These are phyloP conservation scores for Fraxinus angustifolia DNA, from an alignment of 305 asterid species.

Conservation along the genomic window DNA sequence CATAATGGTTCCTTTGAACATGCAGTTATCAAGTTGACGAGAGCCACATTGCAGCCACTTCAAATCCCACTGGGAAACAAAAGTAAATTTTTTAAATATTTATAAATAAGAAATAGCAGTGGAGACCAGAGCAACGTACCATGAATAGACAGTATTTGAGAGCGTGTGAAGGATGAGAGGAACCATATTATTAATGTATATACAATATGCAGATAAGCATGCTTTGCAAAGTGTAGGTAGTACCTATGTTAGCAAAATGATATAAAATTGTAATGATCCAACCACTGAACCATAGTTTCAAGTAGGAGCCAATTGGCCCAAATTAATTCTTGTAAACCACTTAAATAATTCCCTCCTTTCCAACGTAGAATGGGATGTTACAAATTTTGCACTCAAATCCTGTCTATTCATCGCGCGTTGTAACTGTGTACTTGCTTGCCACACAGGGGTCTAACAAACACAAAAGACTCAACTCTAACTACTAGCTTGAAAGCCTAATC, in stretches of 20 bases:
- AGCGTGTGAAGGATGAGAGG: background rate
- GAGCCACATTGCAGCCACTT: constrained; percentile 19
- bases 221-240: background rate
- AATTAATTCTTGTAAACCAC: background rate
- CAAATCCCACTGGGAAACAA: constrained; percentile 23
- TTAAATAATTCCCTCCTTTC: background rate
- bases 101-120: background rate
- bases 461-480: background rate
- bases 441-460: background rate
- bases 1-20: constrained; percentile 21
- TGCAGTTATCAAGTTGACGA: constrained; percentile 20
- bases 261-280: background rate
- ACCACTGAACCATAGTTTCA: background rate
- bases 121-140: background rate
- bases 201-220: background rate
- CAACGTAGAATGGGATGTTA: background rate
- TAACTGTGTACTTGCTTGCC: background rate
- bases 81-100: constrained; percentile 1
- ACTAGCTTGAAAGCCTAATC: background rate
- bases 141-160: background rate
- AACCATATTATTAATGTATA: background rate
- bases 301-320: background rate
- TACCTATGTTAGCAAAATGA: background rate
- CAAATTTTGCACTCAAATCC: background rate
- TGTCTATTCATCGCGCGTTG: background rate